Evolutionary conservation across 2,329 filamentous ascomycete species (phyloP).

Genomic region (Cladosporium colombiae): DNA sequence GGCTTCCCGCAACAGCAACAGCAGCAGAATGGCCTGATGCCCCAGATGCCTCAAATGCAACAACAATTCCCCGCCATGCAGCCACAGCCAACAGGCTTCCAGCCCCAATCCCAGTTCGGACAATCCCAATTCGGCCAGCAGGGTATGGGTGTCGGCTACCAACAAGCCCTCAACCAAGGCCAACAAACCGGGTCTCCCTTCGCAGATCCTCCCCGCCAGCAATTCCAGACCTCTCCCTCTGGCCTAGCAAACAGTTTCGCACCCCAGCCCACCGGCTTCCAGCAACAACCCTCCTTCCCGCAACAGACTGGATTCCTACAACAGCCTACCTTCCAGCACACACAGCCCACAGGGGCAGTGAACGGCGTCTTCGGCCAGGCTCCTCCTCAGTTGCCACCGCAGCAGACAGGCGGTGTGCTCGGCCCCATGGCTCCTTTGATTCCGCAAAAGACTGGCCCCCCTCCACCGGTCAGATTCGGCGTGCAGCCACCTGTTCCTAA

Average conservation of each 20-base stretch:
- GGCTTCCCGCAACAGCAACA: conserved; percentile 23
- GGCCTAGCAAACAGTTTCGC: conserved; percentile 42
- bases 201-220: conserved; percentile 55
- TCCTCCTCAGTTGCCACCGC: conserved; percentile 57
- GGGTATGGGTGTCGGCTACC: conserved; percentile 39
- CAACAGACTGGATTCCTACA: conserved; percentile 49
- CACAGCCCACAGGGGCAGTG: conserved; percentile 37
- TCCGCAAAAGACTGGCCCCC: conserved; percentile 80
- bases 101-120: conserved; percentile 23
- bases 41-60: conserved; percentile 41
- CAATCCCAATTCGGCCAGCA: conserved; percentile 50
- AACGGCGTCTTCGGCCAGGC: conserved; percentile 50
- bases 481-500: conserved; percentile 72
- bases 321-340: conserved; percentile 45
- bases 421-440: conserved; percentile 59
- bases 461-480: conserved; percentile 87
- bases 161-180: conserved; percentile 55
- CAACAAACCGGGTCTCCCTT: conserved; percentile 53
- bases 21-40: conserved; percentile 37
- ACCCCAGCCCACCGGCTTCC: conserved; percentile 54
- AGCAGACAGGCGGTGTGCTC: conserved; percentile 51
- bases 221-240: conserved; percentile 39
- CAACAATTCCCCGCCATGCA: conserved; percentile 36
- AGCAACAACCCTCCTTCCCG: conserved; percentile 19
- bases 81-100: conserved; percentile 58